Conservation (phyloP, 306 rosid genomes). For the Rosa lucieae region DNA sequence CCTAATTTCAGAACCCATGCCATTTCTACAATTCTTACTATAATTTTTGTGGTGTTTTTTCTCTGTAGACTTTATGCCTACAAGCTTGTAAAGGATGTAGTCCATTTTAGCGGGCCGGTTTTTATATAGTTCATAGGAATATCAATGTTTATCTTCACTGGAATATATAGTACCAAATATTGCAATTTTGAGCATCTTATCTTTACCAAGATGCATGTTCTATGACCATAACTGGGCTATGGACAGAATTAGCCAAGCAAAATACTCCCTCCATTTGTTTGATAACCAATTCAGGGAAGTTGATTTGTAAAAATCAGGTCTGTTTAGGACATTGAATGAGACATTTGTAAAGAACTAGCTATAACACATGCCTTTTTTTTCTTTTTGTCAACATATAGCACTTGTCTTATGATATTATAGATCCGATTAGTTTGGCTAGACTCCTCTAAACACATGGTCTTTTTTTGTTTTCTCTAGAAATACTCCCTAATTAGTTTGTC, state of each 20-base stretch:
- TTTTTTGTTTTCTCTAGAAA: no score
- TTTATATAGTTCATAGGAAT: background rate
- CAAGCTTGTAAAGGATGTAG: background rate
- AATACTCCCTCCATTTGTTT: background rate
- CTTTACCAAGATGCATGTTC: background rate
- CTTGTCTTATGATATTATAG: no score
- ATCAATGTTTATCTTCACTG: background rate
- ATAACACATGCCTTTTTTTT: background rate
- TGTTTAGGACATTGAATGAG: background rate
- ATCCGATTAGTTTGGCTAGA: no score
- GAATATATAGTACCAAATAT: background rate
- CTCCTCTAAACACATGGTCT: no score
- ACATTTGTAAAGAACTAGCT: background rate
- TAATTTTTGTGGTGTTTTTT: no score
- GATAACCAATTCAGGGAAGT: background rate
- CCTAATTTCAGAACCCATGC: no score
- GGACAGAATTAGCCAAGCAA: background rate
- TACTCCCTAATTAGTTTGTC: no score
- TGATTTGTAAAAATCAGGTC: background rate
- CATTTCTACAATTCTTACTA: no score
- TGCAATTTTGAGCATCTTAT: background rate
- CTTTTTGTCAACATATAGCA: no score
- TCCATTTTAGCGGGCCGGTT: background rate
- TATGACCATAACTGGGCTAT: background rate
- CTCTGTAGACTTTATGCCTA: no score